Conservation (phyloP, 495 filamentous ascomycete species). For the Xylaria acuta region DNA sequence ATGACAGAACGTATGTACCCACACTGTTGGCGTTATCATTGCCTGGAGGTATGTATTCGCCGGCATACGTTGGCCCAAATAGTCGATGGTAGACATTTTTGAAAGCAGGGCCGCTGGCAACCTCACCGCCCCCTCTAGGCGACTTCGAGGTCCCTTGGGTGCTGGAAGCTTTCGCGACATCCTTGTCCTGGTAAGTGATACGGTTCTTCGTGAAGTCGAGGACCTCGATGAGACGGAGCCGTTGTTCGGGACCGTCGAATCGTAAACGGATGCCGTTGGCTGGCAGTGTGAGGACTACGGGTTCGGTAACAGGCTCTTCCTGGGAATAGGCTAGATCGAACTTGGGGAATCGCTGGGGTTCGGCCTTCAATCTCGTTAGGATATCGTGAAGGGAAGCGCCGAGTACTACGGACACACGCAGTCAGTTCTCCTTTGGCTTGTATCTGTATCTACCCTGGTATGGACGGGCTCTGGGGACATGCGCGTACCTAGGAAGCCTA, state of each 20-base stretch:
- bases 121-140: slow-evolving; percentile 40
- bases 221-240: slow-evolving; percentile 88
- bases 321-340: slow-evolving; percentile 81
- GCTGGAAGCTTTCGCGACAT: slow-evolving; percentile 72
- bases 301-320: slow-evolving; percentile 70
- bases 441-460: not conserved
- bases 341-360: slow-evolving; percentile 78
- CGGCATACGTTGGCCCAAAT: slow-evolving; percentile 88
- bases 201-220: slow-evolving; percentile 86
- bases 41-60: slow-evolving; percentile 74
- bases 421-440: slow-evolving; percentile 17
- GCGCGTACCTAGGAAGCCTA: slow-evolving; percentile 77
- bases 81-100: slow-evolving; percentile 89
- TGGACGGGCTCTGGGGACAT: not conserved
- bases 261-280: slow-evolving; percentile 86
- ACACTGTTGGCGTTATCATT: slow-evolving; percentile 45
- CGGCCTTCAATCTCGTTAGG: slow-evolving; percentile 81
- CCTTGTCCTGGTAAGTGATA: slow-evolving; percentile 83
- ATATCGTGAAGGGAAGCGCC: slow-evolving; percentile 91
- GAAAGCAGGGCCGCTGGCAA: slow-evolving; percentile 75
- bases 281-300: slow-evolving; percentile 75
- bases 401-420: slow-evolving; percentile 61
- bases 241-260: slow-evolving; percentile 93
- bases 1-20: slow-evolving; percentile 82
- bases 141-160: slow-evolving; percentile 48